Evolutionary conservation across 192 early-diverging fungal genomes (phyloP), one percentile per base, ranked within the genome.

Genomic region (Rhizophagus clarus): DNA sequence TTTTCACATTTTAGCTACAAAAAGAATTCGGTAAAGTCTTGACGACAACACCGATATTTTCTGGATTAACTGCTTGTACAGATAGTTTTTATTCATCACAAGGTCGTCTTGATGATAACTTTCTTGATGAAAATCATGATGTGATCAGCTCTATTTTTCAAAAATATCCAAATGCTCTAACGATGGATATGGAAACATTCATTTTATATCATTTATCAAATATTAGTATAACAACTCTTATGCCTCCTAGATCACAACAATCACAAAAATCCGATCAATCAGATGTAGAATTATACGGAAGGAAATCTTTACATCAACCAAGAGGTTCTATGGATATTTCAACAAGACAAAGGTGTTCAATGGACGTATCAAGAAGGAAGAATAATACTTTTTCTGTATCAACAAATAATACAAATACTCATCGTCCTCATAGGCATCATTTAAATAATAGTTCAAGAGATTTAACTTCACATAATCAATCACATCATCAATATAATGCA

Each of bases 31-130:
- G 17, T 26, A 17, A 66, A 26, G 10, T n/a, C 5, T 49, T 77
- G 0, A 49, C 28, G 12, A 29, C n/a, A 15, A 49, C 64, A 5
- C 17, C 10, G 56, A 88, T 94, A 62, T 81, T 84, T 47, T 51
- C 76, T 1, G 95, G 96, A 0, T 51, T 92, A 49, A 93, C 95
- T 72, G 93, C 91, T 3, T 93, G 90, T 24, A 93, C 92, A 2
- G 94, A 95, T 77, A 93, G 92, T 8, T 98, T 98, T 85, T 98
- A 98, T 80, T 91, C 89, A 0, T 91, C 94, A 3, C 95, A 96
- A 85, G 96, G 94, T 0, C 88, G 96, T 6, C 76, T 80, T 3
- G 93, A 94, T 64, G 78, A 83, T 11, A 86, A 86, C 31, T 97
- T 97, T 84, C 85, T 88, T 80, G 97, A 98, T 78, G 87, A 86